A percentile compares a stretch with the other conserved stretches of the same genome.
These are phyloP conservation scores for Nidularia sp. DNA, from an alignment of 768 basidiomycete species.

Conservation along the genomic window DNA sequence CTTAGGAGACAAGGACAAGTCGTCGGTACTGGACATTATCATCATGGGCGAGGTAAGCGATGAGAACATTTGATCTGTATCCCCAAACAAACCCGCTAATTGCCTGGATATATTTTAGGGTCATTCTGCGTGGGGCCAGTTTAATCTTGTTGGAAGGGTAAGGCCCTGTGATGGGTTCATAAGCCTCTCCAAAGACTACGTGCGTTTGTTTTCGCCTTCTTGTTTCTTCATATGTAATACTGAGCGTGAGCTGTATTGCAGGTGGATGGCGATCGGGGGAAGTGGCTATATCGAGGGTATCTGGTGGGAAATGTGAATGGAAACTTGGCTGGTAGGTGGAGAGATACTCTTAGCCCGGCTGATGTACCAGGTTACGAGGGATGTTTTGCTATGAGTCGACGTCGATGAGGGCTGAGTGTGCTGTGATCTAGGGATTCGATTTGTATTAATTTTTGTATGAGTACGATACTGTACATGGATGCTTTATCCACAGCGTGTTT, in stretches of 20 bases:
- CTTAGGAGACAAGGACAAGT: conserved; percentile 6
- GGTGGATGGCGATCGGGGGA: conserved; percentile 71
- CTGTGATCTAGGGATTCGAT: too few relatives aligned
- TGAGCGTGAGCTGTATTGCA: conserved; percentile 16
- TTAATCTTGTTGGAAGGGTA: conserved; percentile 75
- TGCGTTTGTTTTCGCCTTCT: conserved; percentile 25
- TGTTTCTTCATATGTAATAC: conserved; percentile 4
- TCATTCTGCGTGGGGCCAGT: conserved; percentile 90
- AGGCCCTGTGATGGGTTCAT: conserved; percentile 79
- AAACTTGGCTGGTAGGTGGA: conserved; percentile 80
- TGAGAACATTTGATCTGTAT: not conserved
- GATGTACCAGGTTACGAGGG: conserved; percentile 78
- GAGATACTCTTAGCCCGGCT: conserved; percentile 72
- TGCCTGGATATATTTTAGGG: conserved; percentile 41
- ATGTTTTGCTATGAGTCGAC: conserved; percentile 72
- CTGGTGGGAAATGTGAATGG: conserved; percentile 67
- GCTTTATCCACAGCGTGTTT: too few relatives aligned
- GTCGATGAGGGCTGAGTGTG: conserved; percentile 30
- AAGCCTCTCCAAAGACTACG: conserved; percentile 83
- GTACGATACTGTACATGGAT: too few relatives aligned
- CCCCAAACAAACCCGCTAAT: conserved; percentile 3
- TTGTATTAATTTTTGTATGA: too few relatives aligned
- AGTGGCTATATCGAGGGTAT: conserved; percentile 85
- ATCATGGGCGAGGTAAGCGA: conserved; percentile 65
- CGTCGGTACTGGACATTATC: conserved; percentile 53